Evolutionary conservation across 306 rosid species (phyloP).

Genomic region (Lupinus albus): DNA sequence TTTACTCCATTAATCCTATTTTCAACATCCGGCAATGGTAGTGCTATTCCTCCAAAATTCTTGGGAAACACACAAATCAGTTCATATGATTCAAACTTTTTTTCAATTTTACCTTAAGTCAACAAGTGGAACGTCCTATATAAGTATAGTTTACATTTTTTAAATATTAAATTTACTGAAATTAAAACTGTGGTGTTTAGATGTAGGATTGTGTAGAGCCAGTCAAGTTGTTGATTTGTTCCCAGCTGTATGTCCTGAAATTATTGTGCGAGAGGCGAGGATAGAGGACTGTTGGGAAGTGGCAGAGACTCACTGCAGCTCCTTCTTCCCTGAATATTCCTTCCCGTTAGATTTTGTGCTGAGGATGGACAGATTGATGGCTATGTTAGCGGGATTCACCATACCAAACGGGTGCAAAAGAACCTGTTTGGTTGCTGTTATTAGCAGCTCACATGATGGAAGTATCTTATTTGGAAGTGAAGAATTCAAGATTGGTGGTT

Average conservation of each 20-base stretch:
- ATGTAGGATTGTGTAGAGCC: slow-evolving; percentile 78
- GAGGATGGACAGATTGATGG: slow-evolving; percentile 83
- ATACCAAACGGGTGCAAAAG: slow-evolving; percentile 80
- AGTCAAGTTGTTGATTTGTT: slow-evolving; percentile 85
- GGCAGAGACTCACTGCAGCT: slow-evolving; percentile 99
- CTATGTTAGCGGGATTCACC: slow-evolving; percentile 81
- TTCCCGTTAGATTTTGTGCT: slow-evolving; percentile 88
- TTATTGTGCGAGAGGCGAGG: slow-evolving; percentile 89
- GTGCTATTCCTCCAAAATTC: slow-evolving; percentile 5
- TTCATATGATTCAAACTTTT: neutral
- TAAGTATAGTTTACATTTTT: neutral
- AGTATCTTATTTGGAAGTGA: slow-evolving; percentile 63
- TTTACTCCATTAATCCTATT: neutral
- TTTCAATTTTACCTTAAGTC: slow-evolving; percentile 4
- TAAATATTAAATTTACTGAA: slow-evolving; percentile 15
- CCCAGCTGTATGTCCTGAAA: slow-evolving; percentile 72
- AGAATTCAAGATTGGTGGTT: slow-evolving; percentile 69
- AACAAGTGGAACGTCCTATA: neutral
- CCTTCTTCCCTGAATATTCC: slow-evolving; percentile 85
- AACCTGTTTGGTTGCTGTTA: slow-evolving; percentile 84
- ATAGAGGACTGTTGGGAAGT: slow-evolving; percentile 98
- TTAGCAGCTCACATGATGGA: slow-evolving; percentile 64
- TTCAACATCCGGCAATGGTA: slow-evolving; percentile 21
- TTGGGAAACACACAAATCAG: slow-evolving; percentile 4
- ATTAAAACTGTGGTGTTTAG: slow-evolving; percentile 43